phyloP scores from a whole-genome alignment of 2,329 filamentous ascomycete species.

The Trichoderma afroharzianum region DNA sequence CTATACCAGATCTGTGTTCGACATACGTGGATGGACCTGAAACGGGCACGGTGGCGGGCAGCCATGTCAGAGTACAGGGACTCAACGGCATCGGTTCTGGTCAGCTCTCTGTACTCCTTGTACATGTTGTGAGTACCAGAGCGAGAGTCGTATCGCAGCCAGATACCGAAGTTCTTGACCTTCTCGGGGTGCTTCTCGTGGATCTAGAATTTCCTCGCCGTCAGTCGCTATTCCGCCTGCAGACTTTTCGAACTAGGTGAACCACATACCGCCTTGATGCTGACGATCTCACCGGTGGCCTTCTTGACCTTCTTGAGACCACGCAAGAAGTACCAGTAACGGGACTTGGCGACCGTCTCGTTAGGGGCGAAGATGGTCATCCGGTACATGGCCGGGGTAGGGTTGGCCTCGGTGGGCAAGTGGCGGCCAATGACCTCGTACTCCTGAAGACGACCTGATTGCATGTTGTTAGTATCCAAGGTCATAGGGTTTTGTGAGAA shows the following conservation, averaged over 20 bases:
- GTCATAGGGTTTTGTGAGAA: background rate
- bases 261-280: slow-evolving; percentile 77
- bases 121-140: slow-evolving; percentile 99
- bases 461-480: slow-evolving; percentile 30
- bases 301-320: slow-evolving; percentile 99
- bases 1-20: background rate
- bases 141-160: slow-evolving; percentile 99
- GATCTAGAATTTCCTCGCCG: slow-evolving; percentile 58
- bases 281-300: slow-evolving; percentile 98
- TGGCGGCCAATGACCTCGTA: slow-evolving; percentile 99
- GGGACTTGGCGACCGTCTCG: slow-evolving; percentile 96
- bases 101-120: slow-evolving; percentile 99
- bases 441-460: slow-evolving; percentile 95
- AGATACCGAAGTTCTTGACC: slow-evolving; percentile 99
- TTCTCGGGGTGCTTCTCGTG: slow-evolving; percentile 98
- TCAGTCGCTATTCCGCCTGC: slow-evolving; percentile 8
- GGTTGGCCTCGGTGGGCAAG: slow-evolving; percentile 95
- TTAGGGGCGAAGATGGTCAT: slow-evolving; percentile 99
- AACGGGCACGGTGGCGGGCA: slow-evolving; percentile 92
- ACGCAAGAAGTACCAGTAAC: slow-evolving; percentile 99
- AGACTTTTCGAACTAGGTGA: background rate
- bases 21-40: slow-evolving; percentile 97
- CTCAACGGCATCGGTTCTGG: slow-evolving; percentile 91
- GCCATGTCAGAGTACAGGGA: slow-evolving; percentile 99
- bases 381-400: slow-evolving; percentile 97